These are phyloP conservation scores for Nemania sp. DNA, from an alignment of 2,329 filamentous ascomycete species.

Conservation along the genomic window DNA sequence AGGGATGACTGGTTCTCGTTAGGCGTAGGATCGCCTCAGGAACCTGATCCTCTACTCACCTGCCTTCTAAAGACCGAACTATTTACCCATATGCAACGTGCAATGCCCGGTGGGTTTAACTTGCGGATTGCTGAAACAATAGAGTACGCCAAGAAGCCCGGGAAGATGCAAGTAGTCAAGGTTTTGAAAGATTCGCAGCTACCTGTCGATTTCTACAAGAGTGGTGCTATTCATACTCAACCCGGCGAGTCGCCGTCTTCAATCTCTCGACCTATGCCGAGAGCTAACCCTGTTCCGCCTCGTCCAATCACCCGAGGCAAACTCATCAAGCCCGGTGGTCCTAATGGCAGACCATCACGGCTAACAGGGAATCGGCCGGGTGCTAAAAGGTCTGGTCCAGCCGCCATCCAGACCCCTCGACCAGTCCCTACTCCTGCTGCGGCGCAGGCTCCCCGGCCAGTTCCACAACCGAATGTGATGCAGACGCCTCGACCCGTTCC, in stretches of 20 bases:
- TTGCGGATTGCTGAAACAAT: slow-evolving; percentile 86
- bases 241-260: slow-evolving; percentile 87
- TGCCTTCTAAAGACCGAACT: slow-evolving; percentile 98
- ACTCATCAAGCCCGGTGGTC: slow-evolving; percentile 90
- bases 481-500: slow-evolving; percentile 51
- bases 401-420: slow-evolving; percentile 43
- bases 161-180: slow-evolving; percentile 90
- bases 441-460: slow-evolving; percentile 49
- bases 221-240: slow-evolving; percentile 86
- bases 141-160: slow-evolving; percentile 97
- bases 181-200: slow-evolving; percentile 86
- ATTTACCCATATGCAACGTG: slow-evolving; percentile 88
- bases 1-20: slow-evolving; percentile 98
- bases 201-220: slow-evolving; percentile 90
- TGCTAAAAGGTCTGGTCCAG: slow-evolving; percentile 46
- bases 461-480: slow-evolving; percentile 47
- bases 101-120: slow-evolving; percentile 82
- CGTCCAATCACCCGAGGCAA: slow-evolving; percentile 94
- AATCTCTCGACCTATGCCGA: slow-evolving; percentile 84
- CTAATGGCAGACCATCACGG: slow-evolving; percentile 82
- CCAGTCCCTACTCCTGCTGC: slow-evolving; percentile 45
- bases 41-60: slow-evolving; percentile 91
- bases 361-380: slow-evolving; percentile 64
- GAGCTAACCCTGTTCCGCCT: slow-evolving; percentile 84
- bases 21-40: slow-evolving; percentile 87